These are phyloP conservation scores for Cucurbitaria berberidis DNA, from an alignment of 2,329 filamentous ascomycete species.

Conservation along the genomic window DNA sequence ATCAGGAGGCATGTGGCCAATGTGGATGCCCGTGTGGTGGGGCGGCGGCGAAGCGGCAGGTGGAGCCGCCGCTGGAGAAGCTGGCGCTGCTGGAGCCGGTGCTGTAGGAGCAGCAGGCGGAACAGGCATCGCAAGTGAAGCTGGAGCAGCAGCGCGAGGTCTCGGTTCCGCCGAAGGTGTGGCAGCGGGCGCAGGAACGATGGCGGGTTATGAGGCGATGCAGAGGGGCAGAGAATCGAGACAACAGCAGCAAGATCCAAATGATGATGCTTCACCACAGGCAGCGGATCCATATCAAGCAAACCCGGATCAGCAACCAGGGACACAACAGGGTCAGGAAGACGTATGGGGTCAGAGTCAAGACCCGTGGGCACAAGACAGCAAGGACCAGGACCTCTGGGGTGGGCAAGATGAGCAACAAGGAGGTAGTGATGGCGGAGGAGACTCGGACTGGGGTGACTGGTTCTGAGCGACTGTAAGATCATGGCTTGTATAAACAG, in stretches of 20 bases:
- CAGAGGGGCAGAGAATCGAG: constrained; percentile 54
- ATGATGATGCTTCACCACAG: constrained; percentile 39
- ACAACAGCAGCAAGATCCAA: constrained; percentile 18
- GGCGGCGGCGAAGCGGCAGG: constrained; percentile 42
- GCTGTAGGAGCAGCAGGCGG: constrained; percentile 51
- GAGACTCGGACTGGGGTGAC: constrained; percentile 32
- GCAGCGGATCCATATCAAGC: constrained; percentile 29
- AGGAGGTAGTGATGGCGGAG: constrained; percentile 37
- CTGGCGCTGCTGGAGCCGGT: constrained; percentile 46
- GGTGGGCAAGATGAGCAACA: constrained; percentile 27
- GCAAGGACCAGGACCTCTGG: constrained; percentile 38
- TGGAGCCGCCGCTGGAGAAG: constrained; percentile 50
- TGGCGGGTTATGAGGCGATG: constrained; percentile 70
- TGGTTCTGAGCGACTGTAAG: constrained; percentile 24
- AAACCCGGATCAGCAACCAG: constrained; percentile 27
- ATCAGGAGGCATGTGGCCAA: constrained; percentile 50
- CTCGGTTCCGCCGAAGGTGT: constrained; percentile 53
- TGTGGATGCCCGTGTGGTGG: constrained; percentile 60
- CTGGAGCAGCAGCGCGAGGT: constrained; percentile 52
- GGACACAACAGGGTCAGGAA: constrained; percentile 19
- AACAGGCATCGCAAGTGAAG: constrained; percentile 55
- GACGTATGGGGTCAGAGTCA: constrained; percentile 38
- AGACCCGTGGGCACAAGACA: constrained; percentile 34
- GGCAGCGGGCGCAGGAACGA: constrained; percentile 61
- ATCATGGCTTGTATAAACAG: background rate